A percentile compares a stretch with the other conserved stretches of the same genome.
These are phyloP conservation scores for Pisolithus microcarpus DNA, from an alignment of 768 basidiomycete species.

Conservation along the genomic window DNA sequence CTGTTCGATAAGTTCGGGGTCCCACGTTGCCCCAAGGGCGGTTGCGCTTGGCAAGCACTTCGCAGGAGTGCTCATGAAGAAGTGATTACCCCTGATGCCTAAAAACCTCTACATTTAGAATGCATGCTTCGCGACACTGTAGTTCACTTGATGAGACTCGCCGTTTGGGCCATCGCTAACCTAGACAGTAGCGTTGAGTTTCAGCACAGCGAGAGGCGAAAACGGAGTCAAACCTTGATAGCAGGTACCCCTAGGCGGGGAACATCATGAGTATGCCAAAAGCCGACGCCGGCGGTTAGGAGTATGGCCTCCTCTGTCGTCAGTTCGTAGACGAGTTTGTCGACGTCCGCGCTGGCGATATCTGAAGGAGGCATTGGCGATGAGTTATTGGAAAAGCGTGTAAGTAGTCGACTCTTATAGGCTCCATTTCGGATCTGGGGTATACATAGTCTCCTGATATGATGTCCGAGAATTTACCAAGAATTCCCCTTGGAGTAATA, in stretches of 20 bases:
- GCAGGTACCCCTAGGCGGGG: conserved; percentile 64
- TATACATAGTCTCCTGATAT: background rate
- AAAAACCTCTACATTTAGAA: background rate
- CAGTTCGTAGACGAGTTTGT: conserved; percentile 55
- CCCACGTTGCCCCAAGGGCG: conserved; percentile 70
- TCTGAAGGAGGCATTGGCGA: conserved; percentile 56
- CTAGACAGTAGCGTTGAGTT: conserved; percentile 20
- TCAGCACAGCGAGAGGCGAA: conserved; percentile 11
- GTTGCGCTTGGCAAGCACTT: conserved; percentile 73
- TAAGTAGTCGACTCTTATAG: background rate
- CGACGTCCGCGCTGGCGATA: conserved; percentile 57
- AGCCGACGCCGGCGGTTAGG: conserved; percentile 66
- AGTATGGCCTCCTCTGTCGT: conserved; percentile 70
- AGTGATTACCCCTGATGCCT: conserved; percentile 63
- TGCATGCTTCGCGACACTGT: background rate
- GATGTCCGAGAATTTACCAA: background rate
- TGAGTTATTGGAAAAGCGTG: background rate
- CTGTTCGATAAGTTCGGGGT: conserved; percentile 53
- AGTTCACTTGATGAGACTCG: conserved; percentile 14
- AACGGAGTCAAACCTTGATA: conserved; percentile 40
- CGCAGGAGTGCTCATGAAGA: conserved; percentile 76
- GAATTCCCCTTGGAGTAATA: background rate
- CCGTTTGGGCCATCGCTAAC: conserved; percentile 81
- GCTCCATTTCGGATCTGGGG: background rate
- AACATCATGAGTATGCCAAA: conserved; percentile 67